A percentile compares a stretch with the other conserved stretches of the same genome.
Evolutionary conservation across 106 monocot species (phyloP).

Genomic region (Allium cepa): DNA sequence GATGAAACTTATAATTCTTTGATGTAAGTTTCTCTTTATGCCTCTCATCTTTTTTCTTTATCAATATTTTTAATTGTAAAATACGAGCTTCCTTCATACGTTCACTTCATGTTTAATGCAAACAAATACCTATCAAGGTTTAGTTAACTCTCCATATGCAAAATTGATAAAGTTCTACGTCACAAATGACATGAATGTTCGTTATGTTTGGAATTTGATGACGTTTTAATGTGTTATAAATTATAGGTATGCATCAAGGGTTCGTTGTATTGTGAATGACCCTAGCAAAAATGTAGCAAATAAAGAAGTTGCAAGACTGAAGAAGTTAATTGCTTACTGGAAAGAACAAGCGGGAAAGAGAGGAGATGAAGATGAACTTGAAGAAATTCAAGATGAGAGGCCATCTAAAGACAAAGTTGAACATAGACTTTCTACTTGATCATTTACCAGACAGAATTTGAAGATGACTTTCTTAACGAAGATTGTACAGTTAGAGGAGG

Average conservation of each 20-base stretch:
- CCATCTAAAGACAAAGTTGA: slow-evolving; percentile 28
- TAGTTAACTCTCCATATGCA: too few species aligned
- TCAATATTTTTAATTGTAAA: neutral
- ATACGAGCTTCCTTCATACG: too few species aligned
- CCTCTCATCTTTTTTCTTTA: neutral
- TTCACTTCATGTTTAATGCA: too few species aligned
- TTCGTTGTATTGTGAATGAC: slow-evolving; percentile 83
- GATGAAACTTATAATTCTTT: slow-evolving; percentile 92
- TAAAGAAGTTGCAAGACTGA: slow-evolving; percentile 81
- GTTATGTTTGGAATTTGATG: neutral
- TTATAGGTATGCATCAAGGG: slow-evolving; percentile 89
- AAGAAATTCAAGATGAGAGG: slow-evolving; percentile 83
- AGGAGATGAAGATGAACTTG: slow-evolving; percentile 70
- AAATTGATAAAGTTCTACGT: too few species aligned
- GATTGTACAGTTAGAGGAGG: slow-evolving; percentile 9
- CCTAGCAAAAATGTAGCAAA: slow-evolving; percentile 84
- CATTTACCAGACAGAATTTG: neutral
- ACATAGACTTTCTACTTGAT: neutral
- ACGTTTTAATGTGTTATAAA: neutral
- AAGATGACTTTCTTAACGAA: neutral
- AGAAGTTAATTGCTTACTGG: slow-evolving; percentile 82
- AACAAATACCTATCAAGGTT: too few species aligned
- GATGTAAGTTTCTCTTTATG: slow-evolving; percentile 34
- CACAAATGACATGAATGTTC: too few species aligned
- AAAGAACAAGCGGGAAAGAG: slow-evolving; percentile 94